Evolutionary conservation across 169 alveolate species (phyloP).

Genomic region (Eimeria maxima): DNA sequence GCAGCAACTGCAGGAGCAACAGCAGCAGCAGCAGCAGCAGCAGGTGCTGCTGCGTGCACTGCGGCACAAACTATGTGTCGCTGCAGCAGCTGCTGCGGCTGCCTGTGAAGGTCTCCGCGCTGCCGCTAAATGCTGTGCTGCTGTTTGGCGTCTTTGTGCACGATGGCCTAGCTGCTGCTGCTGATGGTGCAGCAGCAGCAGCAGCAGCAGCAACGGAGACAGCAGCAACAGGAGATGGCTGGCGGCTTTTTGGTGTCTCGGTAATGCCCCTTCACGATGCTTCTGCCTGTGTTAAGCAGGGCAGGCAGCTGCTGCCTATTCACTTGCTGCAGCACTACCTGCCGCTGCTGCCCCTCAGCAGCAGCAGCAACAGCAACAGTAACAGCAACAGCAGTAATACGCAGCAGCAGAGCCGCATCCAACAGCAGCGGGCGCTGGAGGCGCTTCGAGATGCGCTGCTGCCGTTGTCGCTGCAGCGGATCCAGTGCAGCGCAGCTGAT

Average conservation of each 20-base stretch:
- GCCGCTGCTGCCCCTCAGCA: conserved; percentile 52
- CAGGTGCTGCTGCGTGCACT: conserved; percentile 11
- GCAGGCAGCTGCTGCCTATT: conserved; percentile 39
- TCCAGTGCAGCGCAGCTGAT: conserved; percentile 1
- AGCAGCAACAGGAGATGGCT: conserved; percentile 45
- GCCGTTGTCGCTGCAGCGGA: conserved; percentile 40
- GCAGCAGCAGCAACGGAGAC: background rate
- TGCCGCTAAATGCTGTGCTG: conserved; percentile 24
- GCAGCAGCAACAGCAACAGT: background rate
- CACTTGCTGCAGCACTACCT: conserved; percentile 40
- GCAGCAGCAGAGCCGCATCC: background rate
- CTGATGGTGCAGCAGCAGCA: background rate
- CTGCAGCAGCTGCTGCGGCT: conserved; percentile 55
- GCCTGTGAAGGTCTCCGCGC: background rate
- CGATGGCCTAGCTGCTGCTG: conserved; percentile 8
- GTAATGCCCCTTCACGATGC: conserved; percentile 35
- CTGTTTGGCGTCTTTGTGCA: background rate
- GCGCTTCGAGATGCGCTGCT: conserved; percentile 23
- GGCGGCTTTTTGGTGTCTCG: conserved; percentile 23
- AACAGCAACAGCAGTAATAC: too few relatives aligned
- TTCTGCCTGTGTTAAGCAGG: conserved; percentile 31
- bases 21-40: conserved; percentile 43
- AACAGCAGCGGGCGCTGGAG: background rate
- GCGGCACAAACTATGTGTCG: conserved; percentile 6
- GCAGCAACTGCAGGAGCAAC: background rate